phyloP scores from a whole-genome alignment of 495 filamentous ascomycete species.

The Neurospora tetraspora region DNA sequence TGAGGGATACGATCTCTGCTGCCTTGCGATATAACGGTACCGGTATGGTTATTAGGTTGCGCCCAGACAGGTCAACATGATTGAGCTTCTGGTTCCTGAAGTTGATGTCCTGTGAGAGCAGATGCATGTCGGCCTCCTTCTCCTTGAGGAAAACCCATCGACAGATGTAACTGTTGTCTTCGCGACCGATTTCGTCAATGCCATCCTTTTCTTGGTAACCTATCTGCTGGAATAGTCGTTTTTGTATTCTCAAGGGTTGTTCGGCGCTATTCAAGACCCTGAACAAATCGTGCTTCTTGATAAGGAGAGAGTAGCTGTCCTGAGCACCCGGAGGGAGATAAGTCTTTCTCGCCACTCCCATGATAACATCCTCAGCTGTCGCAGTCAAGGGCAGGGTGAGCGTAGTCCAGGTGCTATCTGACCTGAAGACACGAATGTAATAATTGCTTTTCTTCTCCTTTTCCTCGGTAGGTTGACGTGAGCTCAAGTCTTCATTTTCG shows the following conservation, averaged over 20 bases:
- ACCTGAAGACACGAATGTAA: constrained; percentile 91
- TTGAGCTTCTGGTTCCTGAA: constrained; percentile 82
- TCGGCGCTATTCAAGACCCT: constrained; percentile 70
- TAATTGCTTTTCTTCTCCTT: constrained; percentile 62
- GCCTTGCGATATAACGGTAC: constrained; percentile 88
- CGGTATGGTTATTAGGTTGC: constrained; percentile 88
- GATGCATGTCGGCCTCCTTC: constrained; percentile 67
- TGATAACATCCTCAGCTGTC: constrained; percentile 73
- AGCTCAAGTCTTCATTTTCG: constrained; percentile 46
- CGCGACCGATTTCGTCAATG: constrained; percentile 90
- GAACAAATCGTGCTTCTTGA: constrained; percentile 86
- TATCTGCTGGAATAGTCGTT: constrained; percentile 80
- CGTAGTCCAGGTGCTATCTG: constrained; percentile 88
- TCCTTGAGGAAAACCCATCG: constrained; percentile 90
- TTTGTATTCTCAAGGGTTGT: constrained; percentile 84
- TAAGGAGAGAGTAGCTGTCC: constrained; percentile 88
- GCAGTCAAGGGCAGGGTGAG: constrained; percentile 71
- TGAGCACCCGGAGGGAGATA: constrained; percentile 71
- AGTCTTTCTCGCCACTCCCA: constrained; percentile 79
- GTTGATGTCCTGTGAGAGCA: constrained; percentile 55
- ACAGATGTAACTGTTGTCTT: constrained; percentile 94
- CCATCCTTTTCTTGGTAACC: constrained; percentile 82
- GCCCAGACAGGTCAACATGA: constrained; percentile 85
- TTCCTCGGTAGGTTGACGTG: constrained; percentile 23
- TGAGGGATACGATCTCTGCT: constrained; percentile 86